phyloP scores from a whole-genome alignment of 2,329 filamentous ascomycete species.

The Teratosphaeria nubilosa region DNA sequence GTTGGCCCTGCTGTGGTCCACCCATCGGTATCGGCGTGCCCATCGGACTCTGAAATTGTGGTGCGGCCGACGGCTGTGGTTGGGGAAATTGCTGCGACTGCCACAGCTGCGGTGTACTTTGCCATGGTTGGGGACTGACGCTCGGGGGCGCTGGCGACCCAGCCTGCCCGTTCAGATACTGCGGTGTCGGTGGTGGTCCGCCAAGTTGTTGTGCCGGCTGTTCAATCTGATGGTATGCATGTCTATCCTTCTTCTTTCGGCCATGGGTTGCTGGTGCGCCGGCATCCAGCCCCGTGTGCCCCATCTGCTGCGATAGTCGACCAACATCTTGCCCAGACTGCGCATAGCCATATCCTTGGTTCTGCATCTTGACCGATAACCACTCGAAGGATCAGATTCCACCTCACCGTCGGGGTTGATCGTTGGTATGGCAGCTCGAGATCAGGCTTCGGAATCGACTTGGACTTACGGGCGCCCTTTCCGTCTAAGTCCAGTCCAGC shows the following conservation, averaged over 20 bases:
- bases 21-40: conserved; percentile 23
- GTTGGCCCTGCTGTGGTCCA: conserved; percentile 12
- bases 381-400: neutral
- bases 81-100: conserved; percentile 16
- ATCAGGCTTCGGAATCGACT: neutral
- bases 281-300: conserved; percentile 57
- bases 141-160: conserved; percentile 13
- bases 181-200: conserved; percentile 51
- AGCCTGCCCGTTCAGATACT: conserved; percentile 46
- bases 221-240: conserved; percentile 83
- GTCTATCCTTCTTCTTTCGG: conserved; percentile 90
- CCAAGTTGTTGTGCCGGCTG: conserved; percentile 52
- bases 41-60: conserved; percentile 9
- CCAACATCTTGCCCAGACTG: conserved; percentile 2
- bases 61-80: conserved; percentile 6
- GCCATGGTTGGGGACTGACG: conserved; percentile 23
- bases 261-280: conserved; percentile 37
- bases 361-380: conserved; percentile 5
- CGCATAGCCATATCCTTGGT: conserved; percentile 2
- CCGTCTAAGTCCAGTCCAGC: neutral
- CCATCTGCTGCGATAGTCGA: conserved; percentile 62
- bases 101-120: conserved; percentile 27
- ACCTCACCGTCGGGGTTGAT: neutral
- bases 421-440: neutral
- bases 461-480: neutral